Conservation (phyloP, 352 stramenopile genomes). For the Phytophthora gonapodyides region DNA sequence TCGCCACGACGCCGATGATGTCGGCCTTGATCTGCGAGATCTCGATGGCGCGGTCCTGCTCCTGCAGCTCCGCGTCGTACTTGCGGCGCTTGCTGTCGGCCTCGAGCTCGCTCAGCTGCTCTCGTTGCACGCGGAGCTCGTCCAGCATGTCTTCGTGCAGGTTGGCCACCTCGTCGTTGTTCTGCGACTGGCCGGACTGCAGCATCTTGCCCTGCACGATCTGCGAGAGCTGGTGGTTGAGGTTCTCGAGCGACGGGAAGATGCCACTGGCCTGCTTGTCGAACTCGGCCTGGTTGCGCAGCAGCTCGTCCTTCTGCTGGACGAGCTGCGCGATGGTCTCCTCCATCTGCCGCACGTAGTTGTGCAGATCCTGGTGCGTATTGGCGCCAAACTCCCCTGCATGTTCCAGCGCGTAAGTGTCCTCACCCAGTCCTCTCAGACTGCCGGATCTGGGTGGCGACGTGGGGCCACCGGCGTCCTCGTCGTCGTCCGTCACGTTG, state of each 20-base stretch:
- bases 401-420: constrained; percentile 20
- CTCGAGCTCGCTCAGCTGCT: constrained; percentile 76
- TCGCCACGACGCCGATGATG: constrained; percentile 69
- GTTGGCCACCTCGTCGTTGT: constrained; percentile 68
- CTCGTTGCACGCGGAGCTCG: constrained; percentile 74
- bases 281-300: constrained; percentile 80
- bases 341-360: constrained; percentile 83
- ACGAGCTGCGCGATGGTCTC: constrained; percentile 78
- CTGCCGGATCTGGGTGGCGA: constrained; percentile 17
- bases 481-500: constrained; percentile 53
- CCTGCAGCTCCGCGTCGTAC: constrained; percentile 80
- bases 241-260: constrained; percentile 78
- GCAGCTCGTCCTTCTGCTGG: constrained; percentile 75
- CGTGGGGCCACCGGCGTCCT: constrained; percentile 12
- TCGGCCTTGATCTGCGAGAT: constrained; percentile 79
- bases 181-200: constrained; percentile 42
- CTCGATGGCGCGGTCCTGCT: constrained; percentile 73
- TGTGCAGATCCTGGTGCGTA: constrained; percentile 59
- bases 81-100: constrained; percentile 64
- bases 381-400: constrained; percentile 24
- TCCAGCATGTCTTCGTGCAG: constrained; percentile 71
- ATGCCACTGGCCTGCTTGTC: constrained; percentile 85
- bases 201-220: constrained; percentile 75
- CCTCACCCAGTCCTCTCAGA: constrained; percentile 19
- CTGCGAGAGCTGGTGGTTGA: constrained; percentile 80